Base-by-base conservation (phyloP, 1,284 basidiomycete species). In the Mycena sp. region DNA sequence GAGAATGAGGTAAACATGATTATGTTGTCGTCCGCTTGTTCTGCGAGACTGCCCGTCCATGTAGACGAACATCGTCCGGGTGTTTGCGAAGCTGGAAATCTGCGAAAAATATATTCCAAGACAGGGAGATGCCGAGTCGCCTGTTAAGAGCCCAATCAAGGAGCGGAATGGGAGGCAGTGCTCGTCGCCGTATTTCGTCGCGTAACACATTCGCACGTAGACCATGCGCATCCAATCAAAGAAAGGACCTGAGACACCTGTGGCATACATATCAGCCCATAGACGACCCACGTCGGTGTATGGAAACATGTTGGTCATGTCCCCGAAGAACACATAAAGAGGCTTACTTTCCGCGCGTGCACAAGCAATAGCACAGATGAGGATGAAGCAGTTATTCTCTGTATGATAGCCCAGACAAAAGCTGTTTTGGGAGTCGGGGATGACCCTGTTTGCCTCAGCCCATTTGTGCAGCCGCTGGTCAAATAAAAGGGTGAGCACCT, bases 101-200 rank as follows among this genome's bases (percentile, higher is more conserved):
- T 19, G 12, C 46, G 19, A 59, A 56, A 67, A 69, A 78, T 0
- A 78, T 53, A 40, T 69, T 73, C 75, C 76, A 79, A 79, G 65
- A 1, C 35, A 28, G 2, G 57, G 57, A 7, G 46, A 59, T 14
- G 49, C 38, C 28, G 57, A 28, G 35, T 59, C 57, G n/a, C 57
- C 57, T 0, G 57, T 51, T 6, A 59, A 26, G 4, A 59, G 29
- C 11, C 57, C 57, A 3, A 59, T 37, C 4, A 50, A 12, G 6
- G 57, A 58, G 4, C 23, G 6, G 37, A 49, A 58, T 4, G 52
- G 32, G 0, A 60, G 19, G 16, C 14, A 17, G 9, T 28, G 32
- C 6, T 17, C 46, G 12, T 43, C 44, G n/a, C 29, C 50, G 50
- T 37, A 23, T 7, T 32, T 35, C 6, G 45, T 49, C 16, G 37